phyloP scores from a whole-genome alignment of 257 asterid species.

The Rhazya stricta region DNA sequence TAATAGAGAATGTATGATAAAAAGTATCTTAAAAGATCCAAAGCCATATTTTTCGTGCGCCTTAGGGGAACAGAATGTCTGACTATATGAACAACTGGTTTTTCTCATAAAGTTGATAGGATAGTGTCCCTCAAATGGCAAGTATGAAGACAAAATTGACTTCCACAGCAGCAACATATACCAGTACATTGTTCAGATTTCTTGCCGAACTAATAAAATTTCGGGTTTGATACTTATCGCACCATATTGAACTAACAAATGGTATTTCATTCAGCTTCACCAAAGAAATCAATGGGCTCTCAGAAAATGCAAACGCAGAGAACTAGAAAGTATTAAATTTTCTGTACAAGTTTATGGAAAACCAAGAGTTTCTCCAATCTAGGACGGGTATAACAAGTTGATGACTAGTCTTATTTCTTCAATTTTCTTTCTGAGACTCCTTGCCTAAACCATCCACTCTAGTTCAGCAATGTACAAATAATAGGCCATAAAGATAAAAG shows the following conservation, averaged over 20 bases:
- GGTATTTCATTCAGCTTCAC: neutral
- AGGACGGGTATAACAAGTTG: neutral
- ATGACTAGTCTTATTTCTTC: neutral
- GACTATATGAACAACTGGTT: no score
- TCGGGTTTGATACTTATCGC: neutral
- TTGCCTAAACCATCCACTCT: neutral
- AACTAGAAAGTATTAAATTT: neutral
- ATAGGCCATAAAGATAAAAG: neutral
- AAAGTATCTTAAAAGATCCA: no score
- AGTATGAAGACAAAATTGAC: no score
- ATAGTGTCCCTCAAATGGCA: no score
- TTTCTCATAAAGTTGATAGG: no score
- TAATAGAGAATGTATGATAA: no score
- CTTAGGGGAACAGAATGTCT: no score
- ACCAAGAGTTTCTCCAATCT: neutral
- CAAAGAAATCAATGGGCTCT: neutral
- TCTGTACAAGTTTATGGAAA: neutral
- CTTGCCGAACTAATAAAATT: neutral
- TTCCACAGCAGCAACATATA: no score
- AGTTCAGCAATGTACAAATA: neutral
- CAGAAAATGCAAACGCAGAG: neutral
- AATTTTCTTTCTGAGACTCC: neutral
- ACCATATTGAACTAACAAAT: neutral
- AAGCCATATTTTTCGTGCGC: no score
- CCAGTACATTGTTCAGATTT: no score